Base-by-base conservation (phyloP, 164 flowering plant genomes). In the Chloranthus sessilifolius region DNA sequence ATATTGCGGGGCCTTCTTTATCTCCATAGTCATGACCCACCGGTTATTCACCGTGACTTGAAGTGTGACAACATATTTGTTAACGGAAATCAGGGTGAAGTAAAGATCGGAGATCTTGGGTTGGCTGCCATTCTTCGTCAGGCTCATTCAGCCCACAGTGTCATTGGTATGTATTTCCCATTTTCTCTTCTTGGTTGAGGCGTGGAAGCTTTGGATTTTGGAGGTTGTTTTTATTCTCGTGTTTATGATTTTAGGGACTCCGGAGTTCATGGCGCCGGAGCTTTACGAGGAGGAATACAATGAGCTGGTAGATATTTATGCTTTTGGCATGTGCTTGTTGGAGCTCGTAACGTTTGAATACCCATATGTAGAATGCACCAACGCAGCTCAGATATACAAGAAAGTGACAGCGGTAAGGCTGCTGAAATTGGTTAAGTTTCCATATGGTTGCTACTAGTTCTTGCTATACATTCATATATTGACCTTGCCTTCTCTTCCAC, bases 251-350 rank as follows among this genome's bases (percentile, higher is more conserved):
- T 47, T 43, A 90, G 98, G 98, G 58, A 90, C 95, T 24, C 94
- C 96, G 0, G 96, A 92, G 68, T 92, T 88, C 73, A 92, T 92
- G 98, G 98, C 98, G 30, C 98, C 98, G 23, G 98, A 92, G 66
- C 82, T 92, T 56, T 92, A 92, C 55, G 95, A 85, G 66, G 98
- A 88, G 69, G 94, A 92, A 51, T 92, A 92, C 58, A 83, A 92
- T 71, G 96, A 88, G 62, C 95, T 92, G 42, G 95, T 91, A n/a
- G 98, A 91, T 59, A 80, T 91, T 14, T 91, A 91, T 73, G 94
- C 98, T 36, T 92, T 92, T 56, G 98, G 96, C 45, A 88, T 92
- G 96, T 92, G 98, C 75, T 72, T 92, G 60, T 62, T 92, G 65
- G 98, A 92, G 71, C 56, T 88, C 63, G 91, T 88, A 58, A 94